phyloP scores from a whole-genome alignment of 306 rosid species.

The Rosa chinensis region DNA sequence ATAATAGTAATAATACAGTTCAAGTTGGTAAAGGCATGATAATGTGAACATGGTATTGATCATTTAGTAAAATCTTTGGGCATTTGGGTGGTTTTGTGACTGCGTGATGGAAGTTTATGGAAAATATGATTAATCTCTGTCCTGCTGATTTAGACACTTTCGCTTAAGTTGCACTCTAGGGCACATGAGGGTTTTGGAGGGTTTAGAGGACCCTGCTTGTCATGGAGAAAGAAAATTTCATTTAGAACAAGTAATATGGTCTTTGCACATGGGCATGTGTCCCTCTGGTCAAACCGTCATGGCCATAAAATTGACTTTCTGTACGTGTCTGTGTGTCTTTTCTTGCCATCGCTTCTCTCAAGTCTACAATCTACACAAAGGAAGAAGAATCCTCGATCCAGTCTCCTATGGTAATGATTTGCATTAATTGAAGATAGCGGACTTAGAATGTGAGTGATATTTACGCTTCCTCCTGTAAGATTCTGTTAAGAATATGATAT shows the following conservation, averaged over 20 bases:
- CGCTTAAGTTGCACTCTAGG: background rate
- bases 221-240: background rate
- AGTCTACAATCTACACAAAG: background rate
- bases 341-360: background rate
- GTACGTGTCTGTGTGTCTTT: background rate
- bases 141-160: constrained; percentile 8
- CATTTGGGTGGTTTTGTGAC: background rate
- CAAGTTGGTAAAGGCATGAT: background rate
- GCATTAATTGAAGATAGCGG: constrained; percentile 38
- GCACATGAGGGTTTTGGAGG: constrained; percentile 21
- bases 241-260: constrained; percentile 4
- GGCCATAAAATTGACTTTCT: background rate
- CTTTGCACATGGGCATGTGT: constrained; percentile 39
- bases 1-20: constrained; percentile 11
- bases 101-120: constrained; percentile 12
- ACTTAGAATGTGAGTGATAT: constrained; percentile 25
- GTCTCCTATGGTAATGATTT: constrained; percentile 37
- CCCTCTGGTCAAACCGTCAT: constrained; percentile 1
- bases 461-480: background rate
- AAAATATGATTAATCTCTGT: background rate
- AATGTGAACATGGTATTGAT: constrained; percentile 16
- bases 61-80: constrained; percentile 14
- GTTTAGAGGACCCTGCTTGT: constrained; percentile 13
- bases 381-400: constrained; percentile 21
- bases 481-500: background rate